Evolutionary conservation across 2,329 filamentous ascomycete species (phyloP).

Genomic region (Ophiostoma ulmi): DNA sequence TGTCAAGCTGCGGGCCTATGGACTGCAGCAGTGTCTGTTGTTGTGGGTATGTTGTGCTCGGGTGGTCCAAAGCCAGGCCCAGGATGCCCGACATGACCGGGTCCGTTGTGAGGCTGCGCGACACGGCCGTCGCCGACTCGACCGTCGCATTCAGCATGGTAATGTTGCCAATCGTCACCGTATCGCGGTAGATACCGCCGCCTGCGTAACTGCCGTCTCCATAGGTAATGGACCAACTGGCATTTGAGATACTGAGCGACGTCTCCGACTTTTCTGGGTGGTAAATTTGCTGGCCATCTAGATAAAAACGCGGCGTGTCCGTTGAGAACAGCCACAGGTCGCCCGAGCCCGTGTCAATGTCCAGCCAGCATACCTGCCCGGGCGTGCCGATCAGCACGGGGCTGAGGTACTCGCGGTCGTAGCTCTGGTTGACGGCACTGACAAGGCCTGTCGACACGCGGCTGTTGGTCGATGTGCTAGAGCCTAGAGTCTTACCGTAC

Average conservation of each 20-base stretch:
- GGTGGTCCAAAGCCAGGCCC: slow-evolving; percentile 46
- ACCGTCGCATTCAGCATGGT: slow-evolving; percentile 43
- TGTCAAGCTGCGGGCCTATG: slow-evolving; percentile 39
- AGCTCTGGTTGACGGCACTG: slow-evolving; percentile 32
- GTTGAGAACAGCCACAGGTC: slow-evolving; percentile 55
- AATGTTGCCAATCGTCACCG: slow-evolving; percentile 43
- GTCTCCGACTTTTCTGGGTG: slow-evolving; percentile 44
- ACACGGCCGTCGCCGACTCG: slow-evolving; percentile 44
- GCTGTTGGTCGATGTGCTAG: slow-evolving; percentile 27
- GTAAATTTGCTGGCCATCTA: slow-evolving; percentile 45
- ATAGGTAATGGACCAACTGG: slow-evolving; percentile 47
- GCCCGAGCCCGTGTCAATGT: slow-evolving; percentile 63
- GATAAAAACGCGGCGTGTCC: slow-evolving; percentile 42
- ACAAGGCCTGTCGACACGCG: slow-evolving; percentile 26
- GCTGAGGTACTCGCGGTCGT: slow-evolving; percentile 55
- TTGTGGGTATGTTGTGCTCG: slow-evolving; percentile 41
- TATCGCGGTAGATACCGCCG: slow-evolving; percentile 50
- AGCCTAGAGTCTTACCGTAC: slow-evolving; percentile 34
- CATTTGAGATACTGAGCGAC: slow-evolving; percentile 38
- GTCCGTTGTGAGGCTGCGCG: slow-evolving; percentile 40
- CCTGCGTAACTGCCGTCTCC: slow-evolving; percentile 42
- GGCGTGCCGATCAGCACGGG: slow-evolving; percentile 58
- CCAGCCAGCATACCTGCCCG: slow-evolving; percentile 55
- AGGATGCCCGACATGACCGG: slow-evolving; percentile 47
- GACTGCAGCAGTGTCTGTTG: slow-evolving; percentile 44